Evolutionary conservation across 129 eudicot genomes (phyloP).

Genomic region (Silybum marianum): DNA sequence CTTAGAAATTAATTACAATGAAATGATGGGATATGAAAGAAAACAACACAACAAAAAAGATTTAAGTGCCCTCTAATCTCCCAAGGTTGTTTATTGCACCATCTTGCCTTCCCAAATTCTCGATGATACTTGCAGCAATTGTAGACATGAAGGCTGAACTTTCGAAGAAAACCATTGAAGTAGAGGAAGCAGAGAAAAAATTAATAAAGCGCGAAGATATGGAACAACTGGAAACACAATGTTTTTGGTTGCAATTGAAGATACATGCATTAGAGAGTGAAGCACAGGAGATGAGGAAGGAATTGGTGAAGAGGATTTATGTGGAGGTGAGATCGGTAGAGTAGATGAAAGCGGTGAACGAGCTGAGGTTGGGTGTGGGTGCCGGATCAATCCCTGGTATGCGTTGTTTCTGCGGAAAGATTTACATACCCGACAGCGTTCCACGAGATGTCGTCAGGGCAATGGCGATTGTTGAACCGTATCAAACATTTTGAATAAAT

Average conservation of each 20-base stretch:
- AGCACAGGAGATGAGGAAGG: constrained; percentile 9
- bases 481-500: not conserved
- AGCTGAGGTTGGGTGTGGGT: not conserved
- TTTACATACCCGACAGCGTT: not conserved
- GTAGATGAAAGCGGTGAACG: constrained; percentile 7
- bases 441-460: not conserved
- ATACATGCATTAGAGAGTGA: not conserved
- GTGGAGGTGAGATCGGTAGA: constrained; percentile 1
- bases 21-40: not conserved
- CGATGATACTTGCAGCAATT: not conserved
- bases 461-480: not conserved
- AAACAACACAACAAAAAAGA: not conserved
- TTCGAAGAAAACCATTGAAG: not conserved
- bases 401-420: not conserved
- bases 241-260: not conserved
- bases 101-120: constrained; percentile 3
- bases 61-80: not conserved
- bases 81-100: not conserved
- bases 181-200: too few relatives aligned
- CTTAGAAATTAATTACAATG: not conserved
- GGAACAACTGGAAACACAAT: not conserved
- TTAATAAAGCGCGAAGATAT: too few relatives aligned
- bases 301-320: not conserved
- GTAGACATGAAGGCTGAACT: not conserved
- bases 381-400: not conserved